Evolutionary conservation across 2,329 filamentous ascomycete species (phyloP).

Genomic region (Coniochaeta prunicola): DNA sequence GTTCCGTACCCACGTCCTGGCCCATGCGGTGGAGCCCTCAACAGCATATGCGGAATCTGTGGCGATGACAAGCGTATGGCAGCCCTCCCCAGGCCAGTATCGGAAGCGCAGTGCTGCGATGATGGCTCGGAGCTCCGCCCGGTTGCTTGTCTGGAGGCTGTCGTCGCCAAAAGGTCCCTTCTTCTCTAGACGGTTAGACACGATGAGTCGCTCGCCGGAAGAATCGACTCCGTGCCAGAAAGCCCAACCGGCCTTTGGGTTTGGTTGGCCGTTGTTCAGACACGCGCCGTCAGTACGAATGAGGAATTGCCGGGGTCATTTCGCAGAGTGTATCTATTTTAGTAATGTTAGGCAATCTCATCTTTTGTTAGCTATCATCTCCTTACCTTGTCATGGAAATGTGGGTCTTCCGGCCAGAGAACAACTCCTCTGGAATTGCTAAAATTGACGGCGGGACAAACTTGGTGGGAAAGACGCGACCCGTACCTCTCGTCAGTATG

Average conservation of each 20-base stretch:
- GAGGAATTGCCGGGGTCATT: not conserved
- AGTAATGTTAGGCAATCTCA: not conserved
- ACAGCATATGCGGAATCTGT: slow-evolving; percentile 47
- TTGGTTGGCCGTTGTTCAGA: not conserved
- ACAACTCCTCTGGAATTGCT: not conserved
- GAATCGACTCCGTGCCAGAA: slow-evolving; percentile 20
- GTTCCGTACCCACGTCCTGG: slow-evolving; percentile 32
- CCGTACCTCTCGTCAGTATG: slow-evolving; percentile 18
- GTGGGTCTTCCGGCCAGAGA: not conserved
- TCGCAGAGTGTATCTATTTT: not conserved
- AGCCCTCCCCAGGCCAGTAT: slow-evolving; percentile 34
- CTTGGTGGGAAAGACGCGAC: slow-evolving; percentile 21
- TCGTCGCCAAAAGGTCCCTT: slow-evolving; percentile 31
- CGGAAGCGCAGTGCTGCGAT: slow-evolving; percentile 39
- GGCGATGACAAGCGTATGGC: slow-evolving; percentile 38
- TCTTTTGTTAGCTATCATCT: not conserved
- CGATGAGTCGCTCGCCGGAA: slow-evolving; percentile 7
- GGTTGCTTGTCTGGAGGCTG: slow-evolving; percentile 37
- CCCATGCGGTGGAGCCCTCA: slow-evolving; percentile 34
- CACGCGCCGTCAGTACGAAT: not conserved
- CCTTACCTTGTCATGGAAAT: not conserved
- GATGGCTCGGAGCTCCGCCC: slow-evolving; percentile 48
- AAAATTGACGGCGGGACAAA: slow-evolving; percentile 19
- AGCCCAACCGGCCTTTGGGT: slow-evolving; percentile 10
- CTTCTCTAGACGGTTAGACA: slow-evolving; percentile 30